These are phyloP conservation scores for Botrytis fragariae DNA, from an alignment of 2,329 filamentous ascomycete genomes.

Conservation along the genomic window DNA sequence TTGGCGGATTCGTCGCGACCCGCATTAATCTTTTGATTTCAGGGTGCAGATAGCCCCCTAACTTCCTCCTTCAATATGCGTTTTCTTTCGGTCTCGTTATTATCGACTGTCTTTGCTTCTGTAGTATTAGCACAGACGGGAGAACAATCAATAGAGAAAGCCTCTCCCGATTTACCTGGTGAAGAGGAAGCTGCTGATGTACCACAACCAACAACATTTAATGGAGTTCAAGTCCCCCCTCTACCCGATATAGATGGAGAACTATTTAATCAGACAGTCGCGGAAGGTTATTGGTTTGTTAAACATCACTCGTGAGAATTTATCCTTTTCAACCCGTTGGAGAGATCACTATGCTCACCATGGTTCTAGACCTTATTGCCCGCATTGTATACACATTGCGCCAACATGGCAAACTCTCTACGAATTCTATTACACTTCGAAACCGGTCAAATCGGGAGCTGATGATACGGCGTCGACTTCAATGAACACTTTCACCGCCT, in stretches of 20 bases:
- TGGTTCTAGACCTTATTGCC: constrained; percentile 35
- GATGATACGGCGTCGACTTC: constrained; percentile 47
- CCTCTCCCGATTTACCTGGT: constrained; percentile 22
- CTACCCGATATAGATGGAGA: constrained; percentile 48
- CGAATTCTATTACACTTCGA: constrained; percentile 84
- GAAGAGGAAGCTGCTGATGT: constrained; percentile 34
- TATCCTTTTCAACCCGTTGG: background rate
- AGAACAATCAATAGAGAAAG: constrained; percentile 22
- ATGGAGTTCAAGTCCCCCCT: constrained; percentile 50
- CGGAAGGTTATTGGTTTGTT: constrained; percentile 39
- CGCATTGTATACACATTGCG: constrained; percentile 53
- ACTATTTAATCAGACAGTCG: constrained; percentile 40
- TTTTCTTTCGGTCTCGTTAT: constrained; percentile 33
- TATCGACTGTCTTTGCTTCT: constrained; percentile 33
- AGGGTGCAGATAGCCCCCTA: constrained; percentile 27
- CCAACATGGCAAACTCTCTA: constrained; percentile 89
- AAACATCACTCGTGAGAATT: constrained; percentile 38
- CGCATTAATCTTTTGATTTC: constrained; percentile 22
- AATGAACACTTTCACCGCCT: constrained; percentile 64
- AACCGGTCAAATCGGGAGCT: constrained; percentile 50
- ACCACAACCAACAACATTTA: constrained; percentile 46
- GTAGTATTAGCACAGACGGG: constrained; percentile 24
- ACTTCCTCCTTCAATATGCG: constrained; percentile 34
- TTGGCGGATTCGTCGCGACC: constrained; percentile 30
- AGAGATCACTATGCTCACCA: background rate